Evolutionary conservation across 768 basidiomycete genomes (phyloP).

Genomic region (Clitopilus passeckerianus): DNA sequence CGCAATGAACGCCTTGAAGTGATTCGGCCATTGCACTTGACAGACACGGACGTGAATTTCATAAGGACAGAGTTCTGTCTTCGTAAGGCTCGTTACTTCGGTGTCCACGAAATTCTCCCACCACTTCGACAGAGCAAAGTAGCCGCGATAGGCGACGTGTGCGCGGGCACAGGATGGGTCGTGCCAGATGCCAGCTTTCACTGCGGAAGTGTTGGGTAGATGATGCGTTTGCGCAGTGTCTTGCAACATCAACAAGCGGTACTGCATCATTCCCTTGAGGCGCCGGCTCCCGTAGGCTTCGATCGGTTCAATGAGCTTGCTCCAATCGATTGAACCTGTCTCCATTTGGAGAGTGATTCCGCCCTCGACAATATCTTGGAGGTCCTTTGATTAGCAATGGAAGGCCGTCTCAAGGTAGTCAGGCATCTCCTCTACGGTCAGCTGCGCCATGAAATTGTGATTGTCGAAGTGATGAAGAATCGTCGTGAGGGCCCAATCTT

Average conservation of each 20-base stretch:
- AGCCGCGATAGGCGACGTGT: neutral
- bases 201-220: neutral
- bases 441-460: neutral
- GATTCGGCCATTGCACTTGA: neutral
- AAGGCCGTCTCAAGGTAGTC: neutral
- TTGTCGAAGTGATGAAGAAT: neutral
- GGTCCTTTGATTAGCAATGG: neutral
- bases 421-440: neutral
- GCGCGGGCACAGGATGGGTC: neutral
- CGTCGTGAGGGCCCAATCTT: constrained; percentile 33
- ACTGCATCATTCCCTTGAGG: neutral
- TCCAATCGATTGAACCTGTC: neutral
- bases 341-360: neutral
- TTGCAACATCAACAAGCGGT: neutral
- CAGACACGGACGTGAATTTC: neutral
- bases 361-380: neutral
- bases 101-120: neutral
- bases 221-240: neutral
- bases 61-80: neutral
- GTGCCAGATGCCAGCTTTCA: neutral
- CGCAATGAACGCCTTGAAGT: neutral
- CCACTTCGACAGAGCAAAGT: neutral
- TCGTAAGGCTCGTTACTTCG: neutral
- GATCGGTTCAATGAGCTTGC: neutral
- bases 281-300: neutral